phyloP scores from a whole-genome alignment of 192 early-diverging fungal genomes.

The Backusella westeae region DNA sequence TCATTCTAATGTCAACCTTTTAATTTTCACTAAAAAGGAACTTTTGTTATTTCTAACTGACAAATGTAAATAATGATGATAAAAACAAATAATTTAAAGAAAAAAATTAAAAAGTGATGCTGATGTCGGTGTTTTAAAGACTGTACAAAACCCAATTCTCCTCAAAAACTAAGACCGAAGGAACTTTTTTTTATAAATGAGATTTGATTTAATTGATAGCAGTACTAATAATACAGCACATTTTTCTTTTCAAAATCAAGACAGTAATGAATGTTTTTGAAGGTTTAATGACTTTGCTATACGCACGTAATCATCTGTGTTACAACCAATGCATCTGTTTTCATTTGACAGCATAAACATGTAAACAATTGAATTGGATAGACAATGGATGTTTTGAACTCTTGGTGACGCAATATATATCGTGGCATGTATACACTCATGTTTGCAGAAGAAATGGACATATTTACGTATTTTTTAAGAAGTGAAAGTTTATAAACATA shows the following conservation, averaged over 20 bases:
- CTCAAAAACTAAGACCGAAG: background rate
- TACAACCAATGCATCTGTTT: background rate
- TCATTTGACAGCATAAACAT: background rate
- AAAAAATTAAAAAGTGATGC: background rate
- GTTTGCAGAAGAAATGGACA: too few relatives aligned
- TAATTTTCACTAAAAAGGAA: background rate
- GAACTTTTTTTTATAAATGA: background rate
- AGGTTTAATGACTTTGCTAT: background rate
- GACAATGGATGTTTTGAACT: too few relatives aligned
- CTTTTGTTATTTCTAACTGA: background rate
- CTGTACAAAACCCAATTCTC: background rate
- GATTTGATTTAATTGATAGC: background rate
- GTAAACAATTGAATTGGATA: too few relatives aligned
- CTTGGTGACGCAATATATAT: too few relatives aligned
- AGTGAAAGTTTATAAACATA: too few relatives aligned
- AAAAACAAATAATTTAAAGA: background rate
- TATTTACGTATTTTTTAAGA: too few relatives aligned
- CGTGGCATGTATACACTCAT: too few relatives aligned
- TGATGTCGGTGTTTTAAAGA: background rate
- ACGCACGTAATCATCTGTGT: background rate
- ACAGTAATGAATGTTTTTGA: too few relatives aligned
- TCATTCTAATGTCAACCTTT: slow-evolving; percentile 2
- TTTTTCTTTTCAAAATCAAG: too few relatives aligned
- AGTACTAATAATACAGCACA: too few relatives aligned
- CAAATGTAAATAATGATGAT: background rate